These are phyloP conservation scores for Fusarium tanahbumbuense DNA, from an alignment of 2,329 filamentous ascomycete species.

Conservation along the genomic window DNA sequence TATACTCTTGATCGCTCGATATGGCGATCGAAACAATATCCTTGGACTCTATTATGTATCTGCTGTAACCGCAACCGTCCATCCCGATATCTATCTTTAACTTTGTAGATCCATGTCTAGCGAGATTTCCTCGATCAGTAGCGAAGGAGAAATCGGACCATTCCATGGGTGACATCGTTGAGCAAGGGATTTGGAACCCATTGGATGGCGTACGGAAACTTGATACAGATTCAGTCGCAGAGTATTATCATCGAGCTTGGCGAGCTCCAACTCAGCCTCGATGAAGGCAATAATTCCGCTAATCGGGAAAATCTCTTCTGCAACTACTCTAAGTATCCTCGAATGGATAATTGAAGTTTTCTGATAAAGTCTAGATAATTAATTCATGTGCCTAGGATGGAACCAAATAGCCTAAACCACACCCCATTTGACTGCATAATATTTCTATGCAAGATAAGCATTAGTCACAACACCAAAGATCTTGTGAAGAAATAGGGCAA, in stretches of 20 bases:
- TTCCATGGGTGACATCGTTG: background rate
- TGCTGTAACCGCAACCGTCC: background rate
- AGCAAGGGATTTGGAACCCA: background rate
- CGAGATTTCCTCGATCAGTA: background rate
- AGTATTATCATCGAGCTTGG: background rate
- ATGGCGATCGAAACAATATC: constrained; percentile 27
- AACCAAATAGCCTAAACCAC: too few relatives aligned
- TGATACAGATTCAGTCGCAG: background rate
- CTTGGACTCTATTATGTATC: constrained; percentile 1
- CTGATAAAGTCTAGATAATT: too few relatives aligned
- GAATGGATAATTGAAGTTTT: background rate
- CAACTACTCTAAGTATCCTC: too few relatives aligned
- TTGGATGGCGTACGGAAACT: background rate
- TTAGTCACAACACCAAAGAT: background rate
- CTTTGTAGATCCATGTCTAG: background rate
- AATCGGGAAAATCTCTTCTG: background rate
- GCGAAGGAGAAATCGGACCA: background rate
- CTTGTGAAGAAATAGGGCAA: background rate
- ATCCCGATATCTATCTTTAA: background rate
- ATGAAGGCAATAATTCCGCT: background rate
- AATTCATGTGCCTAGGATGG: too few relatives aligned
- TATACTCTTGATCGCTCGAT: constrained; percentile 16
- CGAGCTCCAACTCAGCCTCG: background rate
- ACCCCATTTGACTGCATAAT: background rate
- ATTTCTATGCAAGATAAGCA: background rate